Conservation (phyloP, 2,329 filamentous ascomycete species). For the Hymenoscyphus infarciens region DNA sequence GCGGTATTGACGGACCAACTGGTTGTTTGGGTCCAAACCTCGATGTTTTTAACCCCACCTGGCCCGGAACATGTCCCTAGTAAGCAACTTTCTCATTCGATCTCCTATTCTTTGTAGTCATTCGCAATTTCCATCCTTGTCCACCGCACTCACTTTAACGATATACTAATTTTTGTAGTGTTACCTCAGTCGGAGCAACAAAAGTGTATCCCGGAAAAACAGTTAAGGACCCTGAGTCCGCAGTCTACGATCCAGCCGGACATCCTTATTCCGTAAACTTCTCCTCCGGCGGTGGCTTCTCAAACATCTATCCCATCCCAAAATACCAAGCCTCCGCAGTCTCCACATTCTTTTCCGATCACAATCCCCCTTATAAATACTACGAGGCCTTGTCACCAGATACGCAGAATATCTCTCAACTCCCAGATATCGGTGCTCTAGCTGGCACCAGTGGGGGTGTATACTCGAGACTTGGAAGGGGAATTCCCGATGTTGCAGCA, state of each 20-base stretch:
- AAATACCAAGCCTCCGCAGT: conserved; percentile 37
- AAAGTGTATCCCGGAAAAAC: conserved; percentile 12
- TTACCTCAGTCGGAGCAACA: conserved; percentile 19
- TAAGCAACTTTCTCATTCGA: too few relatives aligned
- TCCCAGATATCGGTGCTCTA: conserved; percentile 21
- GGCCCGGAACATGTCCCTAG: conserved; percentile 5
- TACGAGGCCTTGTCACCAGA: conserved; percentile 22
- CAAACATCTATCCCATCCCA: conserved; percentile 37
- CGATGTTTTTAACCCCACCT: conserved; percentile 10
- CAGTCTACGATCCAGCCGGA: conserved; percentile 14
- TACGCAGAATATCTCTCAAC: conserved; percentile 14
- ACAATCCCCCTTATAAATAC: conserved; percentile 26
- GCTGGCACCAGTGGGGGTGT: conserved; percentile 15
- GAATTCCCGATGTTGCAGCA: conserved; percentile 44
- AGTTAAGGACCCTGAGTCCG: conserved; percentile 47
- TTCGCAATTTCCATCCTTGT: too few relatives aligned
- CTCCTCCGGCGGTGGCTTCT: conserved; percentile 46
- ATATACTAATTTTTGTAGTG: too few relatives aligned
- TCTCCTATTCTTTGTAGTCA: too few relatives aligned
- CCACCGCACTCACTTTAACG: too few relatives aligned
- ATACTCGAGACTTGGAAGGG: conserved; percentile 24
- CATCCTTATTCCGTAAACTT: conserved; percentile 32
- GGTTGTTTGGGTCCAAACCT: conserved; percentile 7
- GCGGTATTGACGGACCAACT: conserved; percentile 12
- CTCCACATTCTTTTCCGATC: conserved; percentile 38